Base-by-base conservation (phyloP, 345 rosid species). In the Eucalyptus microcorys region DNA sequence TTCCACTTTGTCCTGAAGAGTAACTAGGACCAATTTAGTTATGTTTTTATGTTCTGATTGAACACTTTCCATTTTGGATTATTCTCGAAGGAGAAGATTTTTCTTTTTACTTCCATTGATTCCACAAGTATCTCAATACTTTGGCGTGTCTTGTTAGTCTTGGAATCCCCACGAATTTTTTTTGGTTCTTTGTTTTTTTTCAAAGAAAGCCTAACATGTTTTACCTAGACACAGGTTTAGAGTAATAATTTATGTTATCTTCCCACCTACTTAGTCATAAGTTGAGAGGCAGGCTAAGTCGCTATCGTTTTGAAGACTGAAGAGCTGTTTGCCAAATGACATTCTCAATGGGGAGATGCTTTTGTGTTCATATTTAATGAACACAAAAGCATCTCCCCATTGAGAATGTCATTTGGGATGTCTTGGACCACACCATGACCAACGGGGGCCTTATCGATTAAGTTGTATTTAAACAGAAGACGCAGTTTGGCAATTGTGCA, bases 11-110 rank as follows among this genome's bases (percentile, higher is more conserved):
- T 48, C 49, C 2, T 13, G 49, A 49, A 49, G 0, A 49, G 17
- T 49, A 49, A 49, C 17, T 49, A 2, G 16, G 52, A 5, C 6
- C 52, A 49, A 49, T 49, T 49, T 1, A 1, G 17, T 49, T 49
- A 49, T 17, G 7, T 49, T 49, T 1, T 49, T 0, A 14, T 49
- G 16, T 14, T 49, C 3, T 0, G 0, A 14, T 49, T 49, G 3
- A 49, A 49, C 52, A 49, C 52, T 49, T 49, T 49, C 1, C 17
- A 49, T 49, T 49, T 49, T 49, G 17, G 52, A 49, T 49, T 49
- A 49, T 49, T 49, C 52, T 49, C 52, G 5, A 49, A 49, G 16
- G 1, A 49, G 7, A 49, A 49, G 17, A 14, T 49, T 49, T 17
- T 49, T 49, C 47, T 45, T 49, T 49, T 49, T 48, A 48, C 49